Percentiles rank a stretch among this genome's conserved stretches.
phyloP scores from a whole-genome alignment of 345 rosid genomes.

The Nephelium lappaceum region DNA sequence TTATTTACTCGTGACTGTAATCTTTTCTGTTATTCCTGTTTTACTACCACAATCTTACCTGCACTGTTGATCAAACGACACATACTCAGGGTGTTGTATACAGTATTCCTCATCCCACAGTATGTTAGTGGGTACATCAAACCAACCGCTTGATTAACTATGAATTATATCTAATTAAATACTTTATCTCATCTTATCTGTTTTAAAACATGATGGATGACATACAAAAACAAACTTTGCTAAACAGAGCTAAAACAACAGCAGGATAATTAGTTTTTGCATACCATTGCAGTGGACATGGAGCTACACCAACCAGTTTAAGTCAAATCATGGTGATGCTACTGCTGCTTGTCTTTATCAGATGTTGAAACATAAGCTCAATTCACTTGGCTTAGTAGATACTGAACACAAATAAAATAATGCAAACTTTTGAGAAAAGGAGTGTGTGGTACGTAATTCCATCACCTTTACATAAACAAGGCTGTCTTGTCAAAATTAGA shows the following conservation, averaged over 20 bases:
- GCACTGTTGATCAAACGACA: not conserved
- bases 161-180: not conserved
- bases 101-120: not conserved
- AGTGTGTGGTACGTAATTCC: slow-evolving; percentile 55
- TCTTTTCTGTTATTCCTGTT: not conserved
- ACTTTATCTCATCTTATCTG: no score
- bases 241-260: not conserved
- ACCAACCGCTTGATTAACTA: not conserved
- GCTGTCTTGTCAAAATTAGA: slow-evolving; percentile 65
- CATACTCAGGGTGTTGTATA: not conserved
- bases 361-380: not conserved
- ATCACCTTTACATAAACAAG: slow-evolving; percentile 49
- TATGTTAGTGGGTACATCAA: not conserved
- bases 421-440: slow-evolving; percentile 49
- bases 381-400: not conserved
- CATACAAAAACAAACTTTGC: not conserved
- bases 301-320: not conserved
- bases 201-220: not conserved
- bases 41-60: not conserved
- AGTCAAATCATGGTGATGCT: not conserved
- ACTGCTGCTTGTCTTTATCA: not conserved
- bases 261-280: not conserved
- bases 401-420: slow-evolving; percentile 29
- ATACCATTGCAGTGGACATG: not conserved
- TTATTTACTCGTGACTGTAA: not conserved